Evolutionary conservation across 257 asterid species (phyloP).

Genomic region (Misopates orontium): DNA sequence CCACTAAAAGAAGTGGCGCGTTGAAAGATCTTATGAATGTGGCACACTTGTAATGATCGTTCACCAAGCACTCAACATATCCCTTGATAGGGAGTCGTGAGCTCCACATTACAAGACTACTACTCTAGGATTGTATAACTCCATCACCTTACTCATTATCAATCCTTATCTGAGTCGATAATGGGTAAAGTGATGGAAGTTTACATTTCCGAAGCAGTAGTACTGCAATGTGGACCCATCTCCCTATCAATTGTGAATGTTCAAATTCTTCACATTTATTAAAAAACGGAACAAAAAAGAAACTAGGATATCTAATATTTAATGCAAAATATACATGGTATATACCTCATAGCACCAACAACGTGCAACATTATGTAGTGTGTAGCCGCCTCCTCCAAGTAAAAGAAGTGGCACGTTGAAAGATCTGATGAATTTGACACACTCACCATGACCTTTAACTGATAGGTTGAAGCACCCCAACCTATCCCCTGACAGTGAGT

Average conservation of each 20-base stretch:
- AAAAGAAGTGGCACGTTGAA: slow-evolving; percentile 50
- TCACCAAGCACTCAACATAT: no score
- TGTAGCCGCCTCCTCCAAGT: slow-evolving; percentile 56
- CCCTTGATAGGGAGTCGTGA: slow-evolving; percentile 53
- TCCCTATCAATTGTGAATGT: no score
- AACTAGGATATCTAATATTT: no score
- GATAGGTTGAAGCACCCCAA: slow-evolving; percentile 50
- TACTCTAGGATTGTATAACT: slow-evolving; percentile 46
- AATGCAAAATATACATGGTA: no score
- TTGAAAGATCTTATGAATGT: slow-evolving; percentile 50
- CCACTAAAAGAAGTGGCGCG: slow-evolving; percentile 45
- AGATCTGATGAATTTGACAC: slow-evolving; percentile 46
- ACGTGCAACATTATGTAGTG: slow-evolving; percentile 50
- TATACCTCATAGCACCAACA: slow-evolving; percentile 65
- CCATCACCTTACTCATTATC: slow-evolving; percentile 48
- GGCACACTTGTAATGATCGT: slow-evolving; percentile 50
- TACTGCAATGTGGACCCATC: no score
- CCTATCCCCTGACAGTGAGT: slow-evolving; percentile 49
- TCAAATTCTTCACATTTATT: no score
- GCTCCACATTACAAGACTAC: slow-evolving; percentile 52
- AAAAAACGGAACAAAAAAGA: no score
- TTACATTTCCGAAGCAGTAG: no score
- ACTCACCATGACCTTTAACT: slow-evolving; percentile 53
- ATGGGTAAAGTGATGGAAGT: no score
- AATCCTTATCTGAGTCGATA: no score